Base-by-base conservation (phyloP, 805 yeast genomes). In the Yueomyces sinensis region DNA sequence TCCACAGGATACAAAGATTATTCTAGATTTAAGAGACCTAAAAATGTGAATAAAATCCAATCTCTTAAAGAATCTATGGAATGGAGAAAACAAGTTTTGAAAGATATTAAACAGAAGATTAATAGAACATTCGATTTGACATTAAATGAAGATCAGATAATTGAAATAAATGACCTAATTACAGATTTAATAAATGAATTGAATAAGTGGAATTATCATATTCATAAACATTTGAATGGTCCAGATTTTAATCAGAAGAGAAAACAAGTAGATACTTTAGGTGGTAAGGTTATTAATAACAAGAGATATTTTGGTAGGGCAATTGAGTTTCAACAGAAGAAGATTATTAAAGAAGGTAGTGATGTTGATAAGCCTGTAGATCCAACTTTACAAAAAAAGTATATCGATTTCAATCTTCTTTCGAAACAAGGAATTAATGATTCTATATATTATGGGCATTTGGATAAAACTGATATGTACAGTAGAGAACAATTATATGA, bases 301-400 rank as follows among this genome's bases (percentile, higher is more conserved):
- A 74, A 73, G 42, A 59, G 79, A 36, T 87, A 81, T 54, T 87
- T 74, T 56, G 96, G 96, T 0, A 58, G 94, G 32, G 94, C 95
- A 0, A 65, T 72, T 34, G 89, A 83, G 30, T 57, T 86, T 7
- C 80, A 84, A 0, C 95, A 82, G 41, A 87, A 80, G 6, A 60
- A 65, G 34, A 65, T 65, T 38, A 41, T 70, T 17, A 40, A 74
- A 15, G 52, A 20, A 11, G 24, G 11, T 7, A 20, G 11, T 20
- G n/a, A n/a, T n/a, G n/a, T n/a, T n/a, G n/a, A n/a, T n/a, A n/a
- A n/a, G n/a, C n/a, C n/a, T n/a, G n/a, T n/a, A n/a, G 11, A 20
- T 20, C 11, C 11, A 7, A 20, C 24, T 20, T 7, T 7, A 20
- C 7, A 20, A 20, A 20, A 20, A 11, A 7, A 7, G 7, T 20